phyloP scores from a whole-genome alignment of 768 basidiomycete genomes.

The Kwoniella dendrophila region DNA sequence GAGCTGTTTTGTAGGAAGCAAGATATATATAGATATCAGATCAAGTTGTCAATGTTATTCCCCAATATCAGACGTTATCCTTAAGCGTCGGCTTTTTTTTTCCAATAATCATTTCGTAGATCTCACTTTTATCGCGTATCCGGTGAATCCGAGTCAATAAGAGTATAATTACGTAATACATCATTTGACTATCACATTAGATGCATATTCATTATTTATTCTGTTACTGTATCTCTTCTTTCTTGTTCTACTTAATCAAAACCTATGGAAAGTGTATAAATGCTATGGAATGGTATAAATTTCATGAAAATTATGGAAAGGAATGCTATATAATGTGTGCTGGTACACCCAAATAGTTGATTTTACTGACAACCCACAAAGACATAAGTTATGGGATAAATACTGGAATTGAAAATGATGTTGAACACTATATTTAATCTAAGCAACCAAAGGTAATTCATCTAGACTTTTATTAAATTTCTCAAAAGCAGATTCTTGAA shows the following conservation, averaged over 20 bases:
- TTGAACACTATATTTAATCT: not conserved
- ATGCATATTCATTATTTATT: not conserved
- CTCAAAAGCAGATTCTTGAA: conserved; percentile 46
- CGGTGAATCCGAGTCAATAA: no score
- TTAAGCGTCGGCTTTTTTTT: conserved; percentile 4
- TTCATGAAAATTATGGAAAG: no score
- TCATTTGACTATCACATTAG: not conserved
- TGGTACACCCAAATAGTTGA: not conserved
- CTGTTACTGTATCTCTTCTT: not conserved
- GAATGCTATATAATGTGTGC: conserved; percentile 12
- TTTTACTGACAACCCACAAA: not conserved
- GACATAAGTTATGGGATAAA: no score
- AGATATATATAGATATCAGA: no score
- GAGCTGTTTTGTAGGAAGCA: no score
- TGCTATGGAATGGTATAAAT: conserved; percentile 19
- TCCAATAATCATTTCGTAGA: no score
- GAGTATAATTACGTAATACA: conserved; percentile 7
- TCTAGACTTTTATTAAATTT: conserved; percentile 33
- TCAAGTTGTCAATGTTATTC: no score
- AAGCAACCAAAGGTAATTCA: conserved; percentile 16
- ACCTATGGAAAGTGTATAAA: conserved; percentile 4
- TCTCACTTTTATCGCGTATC: no score
- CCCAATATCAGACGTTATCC: no score
- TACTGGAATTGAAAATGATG: no score
- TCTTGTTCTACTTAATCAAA: not conserved